Evolutionary conservation across 768 basidiomycete species (phyloP), one percentile per base, ranked within the genome.

Genomic region (Boletus subcaerulescens): DNA sequence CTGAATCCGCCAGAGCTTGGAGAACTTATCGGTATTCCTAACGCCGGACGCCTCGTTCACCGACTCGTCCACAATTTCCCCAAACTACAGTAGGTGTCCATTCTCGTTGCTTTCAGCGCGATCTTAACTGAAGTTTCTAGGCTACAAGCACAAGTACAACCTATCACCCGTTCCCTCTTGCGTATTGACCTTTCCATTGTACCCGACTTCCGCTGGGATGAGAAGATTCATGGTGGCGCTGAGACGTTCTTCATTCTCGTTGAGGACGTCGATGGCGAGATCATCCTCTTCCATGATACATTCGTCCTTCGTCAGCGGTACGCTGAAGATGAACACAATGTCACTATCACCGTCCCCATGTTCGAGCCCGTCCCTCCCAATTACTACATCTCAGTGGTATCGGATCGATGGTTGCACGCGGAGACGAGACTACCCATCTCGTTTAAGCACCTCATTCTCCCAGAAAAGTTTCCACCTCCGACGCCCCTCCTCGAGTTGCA

Each of bases 191-290:
- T 99, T 15, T 93, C 92, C 3, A 95, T 99, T 66, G 84, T 85
- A 4, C 95, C 97, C n/a, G 97, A 98, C 67, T 99, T 98, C 83
- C 83, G 88, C 43, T 99, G 97, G 97, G 95, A 98, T 36, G 91
- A 93, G 64, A 92, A 92, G 70, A 83, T 94, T 7, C 96, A 98
- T 60, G 91, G 93, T 4, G 71, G 78, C 0, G 86, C 92, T 0
- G 93, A 98, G 71, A 85, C 89, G 0, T 99, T 99, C 80, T 82
- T 89, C 70, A 93, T 99, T 63, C 69, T 96, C 26, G 93, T 98
- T 24, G 95, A 98, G 70, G 96, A 99, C 63, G 93, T 98, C 26
- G 96, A 98, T 60, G 97, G 97, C 46, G 97, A 99, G 70, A 83
- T 92, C 57, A 87, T 98, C 53, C 87, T 98, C 31, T 98, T 94